Evolutionary conservation across 768 basidiomycete species (phyloP).

Genomic region (Lentinula guzmanii): DNA sequence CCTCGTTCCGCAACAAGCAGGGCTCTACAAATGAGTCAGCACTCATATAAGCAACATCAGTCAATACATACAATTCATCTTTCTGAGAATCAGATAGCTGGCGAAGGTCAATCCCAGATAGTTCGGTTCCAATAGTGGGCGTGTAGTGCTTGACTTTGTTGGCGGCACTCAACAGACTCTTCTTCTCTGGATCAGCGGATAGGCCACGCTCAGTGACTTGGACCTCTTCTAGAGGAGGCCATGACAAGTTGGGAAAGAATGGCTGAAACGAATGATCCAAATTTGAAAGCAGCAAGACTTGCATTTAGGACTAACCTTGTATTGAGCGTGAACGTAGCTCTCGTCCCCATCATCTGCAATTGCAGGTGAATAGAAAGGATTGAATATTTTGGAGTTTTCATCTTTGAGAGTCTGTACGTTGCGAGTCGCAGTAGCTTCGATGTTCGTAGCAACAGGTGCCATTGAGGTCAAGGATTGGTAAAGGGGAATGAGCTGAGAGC

Average conservation of each 20-base stretch:
- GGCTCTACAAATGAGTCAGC: constrained; percentile 35
- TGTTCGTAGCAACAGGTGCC: constrained; percentile 43
- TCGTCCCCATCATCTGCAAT: constrained; percentile 43
- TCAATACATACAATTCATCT: constrained; percentile 61
- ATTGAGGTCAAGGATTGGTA: constrained; percentile 19
- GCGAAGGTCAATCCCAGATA: constrained; percentile 66
- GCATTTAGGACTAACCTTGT: constrained; percentile 37
- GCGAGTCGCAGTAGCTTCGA: constrained; percentile 21
- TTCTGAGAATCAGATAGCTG: constrained; percentile 64
- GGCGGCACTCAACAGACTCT: constrained; percentile 56
- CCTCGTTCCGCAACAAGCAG: constrained; percentile 71
- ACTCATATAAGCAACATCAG: neutral
- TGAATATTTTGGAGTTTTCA: constrained; percentile 30
- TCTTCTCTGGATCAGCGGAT: constrained; percentile 67
- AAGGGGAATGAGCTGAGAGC: neutral
- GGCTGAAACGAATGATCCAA: constrained; percentile 35
- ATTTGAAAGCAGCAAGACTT: neutral
- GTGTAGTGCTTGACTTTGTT: constrained; percentile 64
- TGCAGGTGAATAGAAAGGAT: constrained; percentile 66
- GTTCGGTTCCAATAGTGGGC: constrained; percentile 70
- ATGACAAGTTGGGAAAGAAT: constrained; percentile 53
- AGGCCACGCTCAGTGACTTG: constrained; percentile 61
- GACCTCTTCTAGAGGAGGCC: constrained; percentile 56
- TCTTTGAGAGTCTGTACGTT: constrained; percentile 17
- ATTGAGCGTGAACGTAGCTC: constrained; percentile 48